Base-by-base conservation (phyloP, 2,329 filamentous ascomycete species). In the Plenodomus biglobosus region DNA sequence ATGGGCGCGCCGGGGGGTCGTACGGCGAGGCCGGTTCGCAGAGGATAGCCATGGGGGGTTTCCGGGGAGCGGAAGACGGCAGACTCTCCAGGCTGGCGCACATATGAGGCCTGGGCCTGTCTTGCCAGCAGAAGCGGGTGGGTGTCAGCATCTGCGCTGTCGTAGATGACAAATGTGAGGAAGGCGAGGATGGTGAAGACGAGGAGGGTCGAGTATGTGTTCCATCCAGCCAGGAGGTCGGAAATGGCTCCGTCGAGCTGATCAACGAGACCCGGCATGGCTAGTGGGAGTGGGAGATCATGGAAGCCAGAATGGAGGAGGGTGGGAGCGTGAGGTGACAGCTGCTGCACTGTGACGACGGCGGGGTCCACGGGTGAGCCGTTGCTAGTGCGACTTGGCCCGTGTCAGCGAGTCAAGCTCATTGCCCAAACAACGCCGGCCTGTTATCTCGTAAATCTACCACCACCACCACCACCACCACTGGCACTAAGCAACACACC, bases 81-180 rank as follows among this genome's bases (percentile, higher is more conserved):
- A 35, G 90, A 95, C 73, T 97, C 88, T 58, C 89, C 87, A 48
- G 88, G 83, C 61, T 92, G 85, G 61, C 94, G 83, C 44, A 97
- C 87, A 11, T 86, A 83, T 8, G 90, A 88, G 42, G 87, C 81
- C 55, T 85, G 80, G 2, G 90, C 84, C 77, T 97, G 94, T 44
- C 92, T 84, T 46, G 89, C 88, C 21, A 99, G 85, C 40, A 97
- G 82, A 72, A 96, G 85, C 27, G 94, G 92, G 72, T 97, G 94
- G 4, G 88, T 87, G 75, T 99, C 94, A 5, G 94, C 88, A 44
- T 96, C 92, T 51, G 84, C 82, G 42, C 83, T 81, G 52, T 84
- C 84, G 62, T 88, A 76, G 56, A 95, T 75, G 38, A 85, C 82
- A 72, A 89, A 91, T 48, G 85, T 80, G 47, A 92, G 73, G 63